Percentiles rank a stretch among this genome's conserved stretches.
phyloP scores from a whole-genome alignment of 352 stramenopile species.

The Phytophthora quininea region DNA sequence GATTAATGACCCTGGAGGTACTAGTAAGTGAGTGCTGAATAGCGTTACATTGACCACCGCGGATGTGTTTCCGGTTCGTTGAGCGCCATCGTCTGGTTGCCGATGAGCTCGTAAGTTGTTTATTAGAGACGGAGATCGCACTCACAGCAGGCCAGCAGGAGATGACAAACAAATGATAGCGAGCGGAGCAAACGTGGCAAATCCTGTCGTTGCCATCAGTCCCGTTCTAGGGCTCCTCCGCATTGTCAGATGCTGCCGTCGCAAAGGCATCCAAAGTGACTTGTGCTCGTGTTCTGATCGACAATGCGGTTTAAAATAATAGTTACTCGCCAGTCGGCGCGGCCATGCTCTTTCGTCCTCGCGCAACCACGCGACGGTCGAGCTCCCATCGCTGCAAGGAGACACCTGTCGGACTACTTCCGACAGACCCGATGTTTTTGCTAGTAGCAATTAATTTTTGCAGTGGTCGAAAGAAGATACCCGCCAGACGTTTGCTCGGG shows the following conservation, averaged over 20 bases:
- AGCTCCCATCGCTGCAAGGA: no score
- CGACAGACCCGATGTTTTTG: no score
- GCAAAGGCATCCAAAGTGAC: neutral
- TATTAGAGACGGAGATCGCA: neutral
- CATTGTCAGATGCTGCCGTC: neutral
- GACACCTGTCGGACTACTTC: no score
- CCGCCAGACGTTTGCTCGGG: no score
- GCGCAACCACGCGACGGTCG: no score
- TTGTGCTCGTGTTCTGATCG: neutral
- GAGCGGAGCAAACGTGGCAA: neutral
- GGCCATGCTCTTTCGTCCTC: no score
- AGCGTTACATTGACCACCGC: neutral
- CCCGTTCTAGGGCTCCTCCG: neutral
- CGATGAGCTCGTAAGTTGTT: neutral
- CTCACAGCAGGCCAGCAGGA: neutral
- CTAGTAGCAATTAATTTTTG: no score
- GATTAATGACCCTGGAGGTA: slow-evolving; percentile 13
- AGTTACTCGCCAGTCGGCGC: no score
- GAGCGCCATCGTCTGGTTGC: neutral
- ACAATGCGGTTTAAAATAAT: no score
- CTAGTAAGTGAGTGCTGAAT: neutral
- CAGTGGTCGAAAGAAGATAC: no score
- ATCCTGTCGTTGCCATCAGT: slow-evolving; percentile 3
- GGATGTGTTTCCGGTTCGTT: neutral
- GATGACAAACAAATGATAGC: neutral